Evolutionary conservation across 306 rosid species (phyloP).

Genomic region (Datisca glomerata): DNA sequence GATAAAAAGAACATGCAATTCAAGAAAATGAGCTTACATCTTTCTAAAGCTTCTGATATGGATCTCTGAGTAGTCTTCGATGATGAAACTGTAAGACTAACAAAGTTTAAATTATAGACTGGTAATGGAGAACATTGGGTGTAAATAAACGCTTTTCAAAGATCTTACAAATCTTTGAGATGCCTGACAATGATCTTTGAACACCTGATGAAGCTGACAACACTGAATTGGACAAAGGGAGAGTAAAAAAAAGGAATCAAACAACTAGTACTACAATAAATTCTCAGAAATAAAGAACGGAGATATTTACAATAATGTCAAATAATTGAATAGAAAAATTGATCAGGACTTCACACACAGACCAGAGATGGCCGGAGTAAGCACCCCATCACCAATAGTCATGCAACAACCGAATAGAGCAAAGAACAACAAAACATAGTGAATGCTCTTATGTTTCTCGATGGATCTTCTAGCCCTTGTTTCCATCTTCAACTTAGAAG

Average conservation of each 20-base stretch:
- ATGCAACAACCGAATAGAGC: slow-evolving; percentile 77
- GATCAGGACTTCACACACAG: not conserved
- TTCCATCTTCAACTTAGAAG: slow-evolving; percentile 29
- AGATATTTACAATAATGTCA: not conserved
- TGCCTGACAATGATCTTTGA: slow-evolving; percentile 41
- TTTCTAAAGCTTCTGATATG: slow-evolving; percentile 25
- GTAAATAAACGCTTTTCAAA: too few relatives aligned
- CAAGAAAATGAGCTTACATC: too few relatives aligned
- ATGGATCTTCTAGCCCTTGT: slow-evolving; percentile 57
- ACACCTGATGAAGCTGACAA: slow-evolving; percentile 65
- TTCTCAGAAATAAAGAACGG: too few relatives aligned
- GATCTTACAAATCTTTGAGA: slow-evolving; percentile 34
- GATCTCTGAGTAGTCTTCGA: slow-evolving; percentile 16
- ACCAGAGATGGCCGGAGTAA: slow-evolving; percentile 86
- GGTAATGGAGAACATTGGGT: too few relatives aligned
- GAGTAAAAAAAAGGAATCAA: slow-evolving; percentile 8
- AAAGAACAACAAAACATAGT: slow-evolving; percentile 47
- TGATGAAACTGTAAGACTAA: slow-evolving; percentile 36
- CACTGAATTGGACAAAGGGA: slow-evolving; percentile 25
- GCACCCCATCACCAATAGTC: slow-evolving; percentile 62
- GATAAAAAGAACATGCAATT: too few relatives aligned
- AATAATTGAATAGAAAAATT: not conserved
- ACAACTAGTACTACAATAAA: slow-evolving; percentile 1
- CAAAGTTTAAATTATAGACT: slow-evolving; percentile 13
- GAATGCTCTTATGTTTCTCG: slow-evolving; percentile 44